These are phyloP conservation scores for Alternaria alternata DNA, from an alignment of 2,329 filamentous ascomycete genomes.

Conservation along the genomic window DNA sequence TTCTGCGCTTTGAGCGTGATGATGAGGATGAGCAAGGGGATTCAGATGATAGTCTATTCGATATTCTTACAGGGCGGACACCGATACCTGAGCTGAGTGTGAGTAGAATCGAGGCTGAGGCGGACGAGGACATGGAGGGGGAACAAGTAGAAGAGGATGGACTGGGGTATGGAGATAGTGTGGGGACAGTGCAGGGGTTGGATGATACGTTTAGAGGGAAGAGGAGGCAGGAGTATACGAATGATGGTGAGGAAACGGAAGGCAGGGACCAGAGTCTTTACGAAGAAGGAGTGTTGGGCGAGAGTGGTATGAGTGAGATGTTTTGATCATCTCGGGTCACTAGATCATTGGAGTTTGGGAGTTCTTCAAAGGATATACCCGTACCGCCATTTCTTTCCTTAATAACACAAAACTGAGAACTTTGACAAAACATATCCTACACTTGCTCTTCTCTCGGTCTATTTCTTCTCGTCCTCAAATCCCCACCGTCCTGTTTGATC, in stretches of 20 bases:
- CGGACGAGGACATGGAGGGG: slow-evolving; percentile 7
- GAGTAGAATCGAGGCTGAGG: slow-evolving; percentile 4
- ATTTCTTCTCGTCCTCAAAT: slow-evolving; percentile 41
- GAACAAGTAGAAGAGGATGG: slow-evolving; percentile 12
- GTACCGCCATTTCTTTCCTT: background rate
- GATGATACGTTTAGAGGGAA: slow-evolving; percentile 57
- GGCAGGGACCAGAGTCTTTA: background rate
- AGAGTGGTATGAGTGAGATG: slow-evolving; percentile 49
- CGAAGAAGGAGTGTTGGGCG: slow-evolving; percentile 30
- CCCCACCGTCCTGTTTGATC: slow-evolving; percentile 50
- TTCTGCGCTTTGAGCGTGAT: slow-evolving; percentile 38
- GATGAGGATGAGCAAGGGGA: slow-evolving; percentile 43
- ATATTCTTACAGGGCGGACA: slow-evolving; percentile 58
- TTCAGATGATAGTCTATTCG: slow-evolving; percentile 58
- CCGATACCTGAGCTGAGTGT: slow-evolving; percentile 46
- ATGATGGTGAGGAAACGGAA: background rate
- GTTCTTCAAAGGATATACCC: background rate
- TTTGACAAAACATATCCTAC: background rate
- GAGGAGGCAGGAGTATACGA: slow-evolving; percentile 10
- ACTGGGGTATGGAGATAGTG: slow-evolving; percentile 39
- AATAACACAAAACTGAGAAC: background rate
- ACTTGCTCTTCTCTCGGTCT: background rate
- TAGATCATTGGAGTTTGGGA: background rate
- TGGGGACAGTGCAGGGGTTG: slow-evolving; percentile 33
- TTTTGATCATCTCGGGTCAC: slow-evolving; percentile 26